Conservation (phyloP, 331 rosid genomes). For the Acacia pycnantha region DNA sequence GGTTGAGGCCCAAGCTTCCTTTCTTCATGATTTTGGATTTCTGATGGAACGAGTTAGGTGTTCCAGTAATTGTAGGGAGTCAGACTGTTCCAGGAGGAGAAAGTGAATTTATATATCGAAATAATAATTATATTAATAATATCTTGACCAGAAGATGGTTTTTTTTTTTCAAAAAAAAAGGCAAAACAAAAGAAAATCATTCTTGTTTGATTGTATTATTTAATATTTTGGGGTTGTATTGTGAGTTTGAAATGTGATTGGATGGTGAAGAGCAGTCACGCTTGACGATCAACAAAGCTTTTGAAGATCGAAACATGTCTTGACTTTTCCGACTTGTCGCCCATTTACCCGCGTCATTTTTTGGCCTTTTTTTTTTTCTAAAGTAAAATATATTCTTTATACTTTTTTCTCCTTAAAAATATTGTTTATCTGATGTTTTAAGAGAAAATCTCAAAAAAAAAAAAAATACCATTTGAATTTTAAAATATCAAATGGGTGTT, state of each 20-base stretch:
- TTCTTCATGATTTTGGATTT: constrained; percentile 51
- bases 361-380: background rate
- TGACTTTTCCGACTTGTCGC: constrained; percentile 37
- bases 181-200: background rate
- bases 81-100: constrained; percentile 21
- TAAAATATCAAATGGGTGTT: too few species aligned
- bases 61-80: background rate
- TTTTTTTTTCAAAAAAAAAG: background rate
- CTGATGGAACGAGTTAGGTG: constrained; percentile 12
- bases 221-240: background rate
- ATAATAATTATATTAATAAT: background rate
- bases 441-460: too few species aligned
- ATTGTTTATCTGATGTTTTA: too few species aligned
- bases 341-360: background rate
- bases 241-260: constrained; percentile 23
- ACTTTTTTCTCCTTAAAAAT: too few species aligned
- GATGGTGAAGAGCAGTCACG: constrained; percentile 41
- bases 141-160: background rate
- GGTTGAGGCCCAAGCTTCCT: constrained; percentile 51
- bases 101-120: background rate
- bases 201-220: background rate
- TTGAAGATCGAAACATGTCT: constrained; percentile 26
- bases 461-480: too few species aligned
- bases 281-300: constrained; percentile 31
- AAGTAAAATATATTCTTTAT: too few species aligned